phyloP scores from a whole-genome alignment of 257 asterid species.

The Orobanche coerulescens region DNA sequence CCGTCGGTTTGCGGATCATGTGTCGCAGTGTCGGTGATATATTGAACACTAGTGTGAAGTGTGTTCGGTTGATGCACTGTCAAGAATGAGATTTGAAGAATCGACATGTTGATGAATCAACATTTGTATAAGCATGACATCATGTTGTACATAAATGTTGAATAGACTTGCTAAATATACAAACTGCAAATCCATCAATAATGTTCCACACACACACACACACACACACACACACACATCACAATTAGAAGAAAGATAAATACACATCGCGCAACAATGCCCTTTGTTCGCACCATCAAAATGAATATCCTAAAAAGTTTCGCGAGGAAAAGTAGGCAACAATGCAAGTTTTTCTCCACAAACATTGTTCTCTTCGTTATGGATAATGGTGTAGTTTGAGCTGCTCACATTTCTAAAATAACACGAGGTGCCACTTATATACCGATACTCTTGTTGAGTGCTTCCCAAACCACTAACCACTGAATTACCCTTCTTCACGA shows the following conservation, averaged over 20 bases:
- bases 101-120: neutral
- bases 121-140: too few species aligned
- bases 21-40: too few species aligned
- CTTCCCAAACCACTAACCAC: constrained; percentile 52
- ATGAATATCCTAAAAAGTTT: constrained; percentile 10
- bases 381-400: constrained; percentile 59
- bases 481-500: constrained; percentile 49
- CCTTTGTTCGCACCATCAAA: constrained; percentile 16
- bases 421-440: constrained; percentile 31
- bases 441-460: constrained; percentile 46
- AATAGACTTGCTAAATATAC: neutral
- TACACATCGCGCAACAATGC: too few species aligned
- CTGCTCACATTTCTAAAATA: constrained; percentile 61
- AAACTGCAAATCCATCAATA: too few species aligned
- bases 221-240: too few species aligned
- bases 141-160: too few species aligned
- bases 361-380: constrained; percentile 36
- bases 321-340: constrained; percentile 15
- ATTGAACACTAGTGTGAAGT: too few species aligned
- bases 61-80: neutral
- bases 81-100: neutral
- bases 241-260: too few species aligned
- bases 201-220: too few species aligned
- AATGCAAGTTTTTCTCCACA: constrained; percentile 25
- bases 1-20: too few species aligned